Conservation (phyloP, 2,329 filamentous ascomycete species). For the Lecanicillium sp. region DNA sequence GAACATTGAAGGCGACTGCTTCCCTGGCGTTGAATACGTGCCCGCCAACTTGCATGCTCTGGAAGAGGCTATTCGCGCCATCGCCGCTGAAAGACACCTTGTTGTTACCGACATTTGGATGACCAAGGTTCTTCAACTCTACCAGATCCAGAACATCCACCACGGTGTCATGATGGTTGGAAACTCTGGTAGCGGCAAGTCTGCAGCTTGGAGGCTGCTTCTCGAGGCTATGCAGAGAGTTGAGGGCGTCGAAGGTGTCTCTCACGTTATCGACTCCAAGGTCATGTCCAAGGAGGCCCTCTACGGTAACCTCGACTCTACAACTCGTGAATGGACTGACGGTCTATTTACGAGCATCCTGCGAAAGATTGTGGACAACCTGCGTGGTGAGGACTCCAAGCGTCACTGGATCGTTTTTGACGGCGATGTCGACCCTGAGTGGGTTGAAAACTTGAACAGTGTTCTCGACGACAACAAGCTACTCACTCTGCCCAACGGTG, state of each 20-base stretch:
- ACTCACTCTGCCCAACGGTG: slow-evolving; percentile 92
- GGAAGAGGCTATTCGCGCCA: slow-evolving; percentile 71
- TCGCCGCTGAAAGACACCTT: slow-evolving; percentile 78
- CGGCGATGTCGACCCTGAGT: slow-evolving; percentile 97
- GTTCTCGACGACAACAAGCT: slow-evolving; percentile 99
- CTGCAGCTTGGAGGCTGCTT: slow-evolving; percentile 86
- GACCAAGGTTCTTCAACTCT: slow-evolving; percentile 93
- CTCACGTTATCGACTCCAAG: slow-evolving; percentile 97
- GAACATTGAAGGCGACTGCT: slow-evolving; percentile 74
- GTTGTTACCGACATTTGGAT: slow-evolving; percentile 94
- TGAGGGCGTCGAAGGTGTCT: slow-evolving; percentile 88
- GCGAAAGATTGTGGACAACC: slow-evolving; percentile 96
- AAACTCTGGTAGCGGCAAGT: slow-evolving; percentile 95
- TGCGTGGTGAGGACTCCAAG: slow-evolving; percentile 93
- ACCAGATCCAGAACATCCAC: slow-evolving; percentile 96
- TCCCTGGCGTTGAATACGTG: slow-evolving; percentile 89
- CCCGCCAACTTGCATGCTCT: slow-evolving; percentile 79
- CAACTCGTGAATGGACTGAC: slow-evolving; percentile 97
- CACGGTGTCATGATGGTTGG: slow-evolving; percentile 99
- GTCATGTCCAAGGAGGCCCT: slow-evolving; percentile 99
- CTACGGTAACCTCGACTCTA: slow-evolving; percentile 92
- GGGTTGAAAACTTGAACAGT: slow-evolving; percentile 99
- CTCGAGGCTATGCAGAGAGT: slow-evolving; percentile 86
- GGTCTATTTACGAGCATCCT: slow-evolving; percentile 96
- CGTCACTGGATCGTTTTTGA: slow-evolving; percentile 99